Evolutionary conservation across 768 basidiomycete genomes (phyloP), one percentile per base, ranked within the genome.

Genomic region (Phlebiopsis gigantea): DNA sequence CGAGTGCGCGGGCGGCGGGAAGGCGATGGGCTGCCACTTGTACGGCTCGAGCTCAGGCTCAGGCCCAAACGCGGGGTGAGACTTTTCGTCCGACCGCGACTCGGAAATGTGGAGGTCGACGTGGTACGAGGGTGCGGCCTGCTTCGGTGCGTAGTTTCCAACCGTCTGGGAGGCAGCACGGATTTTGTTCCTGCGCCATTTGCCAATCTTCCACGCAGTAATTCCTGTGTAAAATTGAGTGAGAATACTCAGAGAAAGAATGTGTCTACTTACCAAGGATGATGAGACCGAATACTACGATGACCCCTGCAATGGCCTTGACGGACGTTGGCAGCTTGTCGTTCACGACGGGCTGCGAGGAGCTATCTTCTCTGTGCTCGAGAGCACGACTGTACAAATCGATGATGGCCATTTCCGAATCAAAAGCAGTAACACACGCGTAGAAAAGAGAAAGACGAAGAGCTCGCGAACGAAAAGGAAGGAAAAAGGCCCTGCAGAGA

Each of bases 241-340:
- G 21, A 17, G 25, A 7, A 44, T 10, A 47, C 17, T 9, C 17
- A 29, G 29, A 12, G 14, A 10, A 17, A n/a, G 28, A n/a, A 31
- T 5, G n/a, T 8, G 6, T 8, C 19, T 4, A 41, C 67, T 19
- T 24, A 69, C 69, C 63, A 25, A 65, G 5, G 21, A 66, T 14
- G 25, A 65, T 61, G 56, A 47, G 48, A 60, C 74, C 71, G 3
- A 75, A 21, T n/a, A 62, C 47, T 22, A 59, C 54, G 29, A 66
- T 57, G 10, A 62, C 30, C n/a, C 61, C 66, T 15, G 63, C 54
- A 24, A 70, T 59, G 14, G 69, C 62, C 49, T 61, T 66, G 7
- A 59, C 61, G 31, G 66, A 66, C 5, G 61, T 59, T 7, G 65
- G 62, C 24, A 66, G 59, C 12, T 10, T 10, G 12, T 39, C 17